These are phyloP conservation scores for Nicotiana benthamiana DNA, from an alignment of 257 asterid species.

Conservation along the genomic window DNA sequence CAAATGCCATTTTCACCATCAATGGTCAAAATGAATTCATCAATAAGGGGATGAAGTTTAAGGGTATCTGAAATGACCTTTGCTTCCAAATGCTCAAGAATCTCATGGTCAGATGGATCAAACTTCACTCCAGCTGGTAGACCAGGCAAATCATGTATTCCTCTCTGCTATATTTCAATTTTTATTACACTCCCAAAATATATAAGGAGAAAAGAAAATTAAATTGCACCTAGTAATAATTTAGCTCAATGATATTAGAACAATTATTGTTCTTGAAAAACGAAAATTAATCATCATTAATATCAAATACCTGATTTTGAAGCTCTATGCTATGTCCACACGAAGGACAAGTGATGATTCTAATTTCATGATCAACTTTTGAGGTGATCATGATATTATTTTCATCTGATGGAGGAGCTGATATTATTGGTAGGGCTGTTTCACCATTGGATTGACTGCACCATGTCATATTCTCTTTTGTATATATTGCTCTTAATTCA, in stretches of 20 bases:
- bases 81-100: constrained; percentile 41
- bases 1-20: constrained; percentile 48
- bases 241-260: background rate
- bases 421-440: constrained; percentile 30
- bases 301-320: constrained; percentile 30
- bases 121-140: constrained; percentile 49
- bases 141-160: constrained; percentile 34
- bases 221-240: background rate
- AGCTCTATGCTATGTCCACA: constrained; percentile 36
- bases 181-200: background rate
- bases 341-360: constrained; percentile 33
- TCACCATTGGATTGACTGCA: constrained; percentile 23
- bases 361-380: constrained; percentile 14
- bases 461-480: constrained; percentile 56
- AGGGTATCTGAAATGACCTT: constrained; percentile 18
- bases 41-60: constrained; percentile 37
- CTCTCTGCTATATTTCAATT: constrained; percentile 1
- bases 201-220: background rate
- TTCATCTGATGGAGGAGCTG: constrained; percentile 17
- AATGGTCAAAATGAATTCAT: constrained; percentile 42
- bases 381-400: constrained; percentile 9
- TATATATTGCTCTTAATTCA: background rate
- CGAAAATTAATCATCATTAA: background rate
- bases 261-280: background rate
- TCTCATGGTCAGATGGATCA: constrained; percentile 46